Evolutionary conservation across 2,329 filamentous ascomycete genomes (phyloP).

Genomic region (Periconia digitata): DNA sequence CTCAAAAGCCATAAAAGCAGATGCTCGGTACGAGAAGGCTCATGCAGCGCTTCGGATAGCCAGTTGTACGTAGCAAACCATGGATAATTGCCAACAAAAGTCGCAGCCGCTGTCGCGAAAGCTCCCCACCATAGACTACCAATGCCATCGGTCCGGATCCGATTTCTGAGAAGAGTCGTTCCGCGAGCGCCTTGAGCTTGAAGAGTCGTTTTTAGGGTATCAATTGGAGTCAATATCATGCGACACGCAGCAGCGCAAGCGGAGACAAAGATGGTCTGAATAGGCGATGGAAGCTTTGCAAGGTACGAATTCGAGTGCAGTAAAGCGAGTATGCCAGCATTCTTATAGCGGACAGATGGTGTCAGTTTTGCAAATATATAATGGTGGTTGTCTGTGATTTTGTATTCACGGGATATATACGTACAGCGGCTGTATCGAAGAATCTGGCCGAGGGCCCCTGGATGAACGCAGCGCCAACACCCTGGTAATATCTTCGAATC

Average conservation of each 20-base stretch:
- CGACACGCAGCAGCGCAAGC: slow-evolving; percentile 27
- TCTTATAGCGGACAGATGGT: no score
- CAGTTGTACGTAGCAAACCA: slow-evolving; percentile 34
- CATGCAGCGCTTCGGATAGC: slow-evolving; percentile 23
- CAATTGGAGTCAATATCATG: slow-evolving; percentile 31
- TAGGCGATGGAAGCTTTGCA: slow-evolving; percentile 24
- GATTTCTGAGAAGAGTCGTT: slow-evolving; percentile 22
- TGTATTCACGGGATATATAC: no score
- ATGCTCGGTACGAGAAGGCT: slow-evolving; percentile 21
- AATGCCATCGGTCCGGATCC: slow-evolving; percentile 26
- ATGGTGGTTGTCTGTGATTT: no score
- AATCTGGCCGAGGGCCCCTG: slow-evolving; percentile 33
- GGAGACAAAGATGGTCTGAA: slow-evolving; percentile 32
- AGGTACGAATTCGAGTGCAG: slow-evolving; percentile 29
- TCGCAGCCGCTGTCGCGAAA: slow-evolving; percentile 33
- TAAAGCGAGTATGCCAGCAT: slow-evolving; percentile 31
- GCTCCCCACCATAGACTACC: slow-evolving; percentile 34
- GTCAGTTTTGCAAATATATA: no score
- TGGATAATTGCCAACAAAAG: slow-evolving; percentile 33
- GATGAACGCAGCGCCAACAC: slow-evolving; percentile 26
- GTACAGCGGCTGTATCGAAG: slow-evolving; percentile 33
- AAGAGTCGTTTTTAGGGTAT: slow-evolving; percentile 31
- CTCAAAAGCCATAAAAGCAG: slow-evolving; percentile 27
- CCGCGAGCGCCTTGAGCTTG: slow-evolving; percentile 29
- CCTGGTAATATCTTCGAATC: slow-evolving; percentile 27